Conservation (phyloP, 2,329 filamentous ascomycete species). For the Calonectria multiphialidica region DNA sequence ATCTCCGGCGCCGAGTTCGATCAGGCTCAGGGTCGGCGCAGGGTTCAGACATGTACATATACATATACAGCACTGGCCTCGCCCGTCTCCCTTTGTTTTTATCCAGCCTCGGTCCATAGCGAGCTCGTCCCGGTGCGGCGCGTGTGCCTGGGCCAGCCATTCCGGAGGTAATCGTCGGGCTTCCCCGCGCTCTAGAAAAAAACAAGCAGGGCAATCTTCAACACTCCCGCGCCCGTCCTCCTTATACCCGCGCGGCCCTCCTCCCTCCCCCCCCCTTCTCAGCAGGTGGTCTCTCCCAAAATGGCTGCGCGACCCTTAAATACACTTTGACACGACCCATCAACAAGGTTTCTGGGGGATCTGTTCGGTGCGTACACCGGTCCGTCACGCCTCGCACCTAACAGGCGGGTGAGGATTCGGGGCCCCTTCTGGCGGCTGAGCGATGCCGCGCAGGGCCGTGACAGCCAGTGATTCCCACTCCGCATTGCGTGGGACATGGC, state of each 20-base stretch:
- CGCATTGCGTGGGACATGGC: constrained; percentile 10
- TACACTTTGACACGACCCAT: not conserved
- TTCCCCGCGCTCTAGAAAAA: constrained; percentile 24
- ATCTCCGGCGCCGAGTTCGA: not conserved
- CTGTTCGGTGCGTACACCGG: not conserved
- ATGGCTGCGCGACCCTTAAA: not conserved
- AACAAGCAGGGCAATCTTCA: not conserved
- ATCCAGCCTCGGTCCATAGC: constrained; percentile 7
- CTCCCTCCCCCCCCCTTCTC: not conserved
- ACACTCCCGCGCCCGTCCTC: not conserved
- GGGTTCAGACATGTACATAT: not conserved
- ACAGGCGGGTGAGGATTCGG: not conserved
- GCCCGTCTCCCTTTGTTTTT: not conserved
- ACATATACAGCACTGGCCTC: not conserved
- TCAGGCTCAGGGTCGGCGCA: not conserved
- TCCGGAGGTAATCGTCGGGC: constrained; percentile 30
- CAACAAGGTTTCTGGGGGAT: constrained; percentile 5
- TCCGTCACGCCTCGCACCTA: not conserved
- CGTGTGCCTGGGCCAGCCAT: constrained; percentile 20
- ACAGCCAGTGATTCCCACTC: constrained; percentile 1
- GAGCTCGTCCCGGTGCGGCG: constrained; percentile 29
- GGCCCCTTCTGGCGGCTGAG: not conserved
- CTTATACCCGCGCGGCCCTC: constrained; percentile 1
- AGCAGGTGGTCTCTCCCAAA: not conserved
- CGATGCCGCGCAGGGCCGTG: constrained; percentile 2